Evolutionary conservation across 805 yeast genomes (phyloP), one percentile per base, ranked within the genome.

Genomic region (Yarrowia sp.): DNA sequence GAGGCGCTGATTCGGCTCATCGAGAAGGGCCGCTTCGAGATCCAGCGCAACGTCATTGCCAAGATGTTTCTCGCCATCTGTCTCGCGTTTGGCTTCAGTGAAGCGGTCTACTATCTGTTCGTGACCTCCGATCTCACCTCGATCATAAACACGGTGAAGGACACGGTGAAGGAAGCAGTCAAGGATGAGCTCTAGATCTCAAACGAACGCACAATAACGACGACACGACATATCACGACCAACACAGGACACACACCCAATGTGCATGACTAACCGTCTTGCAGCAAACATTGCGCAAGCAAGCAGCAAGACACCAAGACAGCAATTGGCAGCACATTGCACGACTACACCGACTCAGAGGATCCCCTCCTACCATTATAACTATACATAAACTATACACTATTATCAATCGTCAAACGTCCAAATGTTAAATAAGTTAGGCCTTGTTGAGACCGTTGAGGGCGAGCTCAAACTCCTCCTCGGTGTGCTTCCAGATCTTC

Each of bases 401-500:
- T 4, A 18, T 13, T 21, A 21, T 38, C 21, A 4, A 38, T 13
- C n/a, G 10, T 22, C 29, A 25, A 22, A 13, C 22, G 12, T 12
- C 22, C 5, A 7, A 44, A 35, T 44, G 51, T 29, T 44, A 27
- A 25, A 44, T 16, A 44, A 14, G n/a, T 25, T 29, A 44, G 25
- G 47, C 47, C 47, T 44, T 44, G 51, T 44, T 44, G 7, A 44
- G 51, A 16, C 58, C 58, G 32, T 55, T 55, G n/a, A 55, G 61
- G 38, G 67, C 66, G 1, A 38, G 13, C n/a, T 62, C 41, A 35
- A 67, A 63, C 21, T 62, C 32, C 35, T 68, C 68, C 61, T 66
- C 64, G 22, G 69, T 66, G 39, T 68, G 71, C 18, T 47, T 44
- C 71, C 71, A 68, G 25, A 66, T 68, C 56, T 56, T 68, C 13